These are phyloP conservation scores for Trypanosoma cruzi DNA, from an alignment of 208 protist genomes.

Conservation along the genomic window DNA sequence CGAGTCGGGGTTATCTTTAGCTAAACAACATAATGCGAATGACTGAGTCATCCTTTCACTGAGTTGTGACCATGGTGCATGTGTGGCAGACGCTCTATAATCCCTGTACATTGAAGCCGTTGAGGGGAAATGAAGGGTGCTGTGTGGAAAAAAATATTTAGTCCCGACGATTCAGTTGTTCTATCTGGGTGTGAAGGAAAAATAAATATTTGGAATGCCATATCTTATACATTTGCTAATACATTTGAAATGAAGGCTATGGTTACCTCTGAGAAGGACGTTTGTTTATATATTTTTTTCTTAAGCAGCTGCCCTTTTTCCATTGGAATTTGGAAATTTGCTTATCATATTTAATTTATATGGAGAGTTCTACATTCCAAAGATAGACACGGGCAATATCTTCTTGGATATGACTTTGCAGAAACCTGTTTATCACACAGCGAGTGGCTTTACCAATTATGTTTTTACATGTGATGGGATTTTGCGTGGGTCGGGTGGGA, in stretches of 20 bases:
- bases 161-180: conserved; percentile 40
- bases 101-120: conserved; percentile 29
- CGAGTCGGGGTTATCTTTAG: conserved; percentile 44
- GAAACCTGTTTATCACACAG: conserved; percentile 40
- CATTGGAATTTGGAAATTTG: conserved; percentile 28
- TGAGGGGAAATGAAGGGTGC: conserved; percentile 51
- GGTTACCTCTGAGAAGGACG: background rate
- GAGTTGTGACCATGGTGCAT: conserved; percentile 48
- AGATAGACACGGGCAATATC: conserved; percentile 30
- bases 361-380: conserved; percentile 39
- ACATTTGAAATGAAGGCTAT: conserved; percentile 31
- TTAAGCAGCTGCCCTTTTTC: conserved; percentile 54
- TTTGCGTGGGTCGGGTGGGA: too few species aligned
- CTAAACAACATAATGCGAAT: conserved; percentile 46
- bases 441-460: conserved; percentile 30
- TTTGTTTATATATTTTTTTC: conserved; percentile 26
- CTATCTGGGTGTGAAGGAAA: conserved; percentile 58
- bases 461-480: conserved; percentile 60
- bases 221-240: conserved; percentile 26
- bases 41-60: conserved; percentile 47
- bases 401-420: conserved; percentile 50
- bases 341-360: conserved; percentile 49
- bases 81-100: conserved; percentile 36
- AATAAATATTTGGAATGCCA: conserved; percentile 49
- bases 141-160: conserved; percentile 55